Conservation (phyloP, 192 early-diverging fungal species). For the Phycomyces nitens region DNA sequence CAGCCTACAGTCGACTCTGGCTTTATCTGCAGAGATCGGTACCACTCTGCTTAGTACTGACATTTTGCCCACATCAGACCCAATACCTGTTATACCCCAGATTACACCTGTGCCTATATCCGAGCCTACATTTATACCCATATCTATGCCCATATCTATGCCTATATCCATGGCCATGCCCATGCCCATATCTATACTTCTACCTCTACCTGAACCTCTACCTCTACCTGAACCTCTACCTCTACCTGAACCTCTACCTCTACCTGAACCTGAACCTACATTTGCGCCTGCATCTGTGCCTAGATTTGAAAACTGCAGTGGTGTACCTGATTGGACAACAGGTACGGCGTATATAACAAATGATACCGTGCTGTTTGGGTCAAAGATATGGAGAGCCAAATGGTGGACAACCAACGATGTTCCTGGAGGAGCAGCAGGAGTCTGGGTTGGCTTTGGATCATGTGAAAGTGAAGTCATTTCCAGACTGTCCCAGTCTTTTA, state of each 20-base stretch:
- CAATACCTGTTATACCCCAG: not conserved
- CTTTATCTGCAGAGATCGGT: too few species aligned
- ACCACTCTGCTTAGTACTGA: too few species aligned
- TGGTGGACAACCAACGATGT: slow-evolving; percentile 45
- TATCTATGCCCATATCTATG: not conserved
- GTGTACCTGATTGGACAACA: slow-evolving; percentile 29
- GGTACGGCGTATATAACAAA: slow-evolving; percentile 29
- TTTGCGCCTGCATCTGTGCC: too few species aligned
- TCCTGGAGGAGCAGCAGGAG: slow-evolving; percentile 32
- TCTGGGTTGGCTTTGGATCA: slow-evolving; percentile 36
- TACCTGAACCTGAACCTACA: not conserved
- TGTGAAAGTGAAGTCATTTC: slow-evolving; percentile 4
- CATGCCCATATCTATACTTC: not conserved
- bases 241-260: not conserved
- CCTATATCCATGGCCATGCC: not conserved
- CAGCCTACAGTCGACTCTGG: too few species aligned
- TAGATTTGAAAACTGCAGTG: slow-evolving; percentile 5
- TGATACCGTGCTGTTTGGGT: slow-evolving; percentile 32
- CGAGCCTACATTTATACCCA: too few species aligned
- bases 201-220: not conserved
- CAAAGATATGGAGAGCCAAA: slow-evolving; percentile 35
- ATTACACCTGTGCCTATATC: not conserved
- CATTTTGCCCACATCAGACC: too few species aligned
- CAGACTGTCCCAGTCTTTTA: too few species aligned
- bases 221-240: not conserved